Evolutionary conservation across 2,329 filamentous ascomycete species (phyloP).

Genomic region (Alternaria atra): DNA sequence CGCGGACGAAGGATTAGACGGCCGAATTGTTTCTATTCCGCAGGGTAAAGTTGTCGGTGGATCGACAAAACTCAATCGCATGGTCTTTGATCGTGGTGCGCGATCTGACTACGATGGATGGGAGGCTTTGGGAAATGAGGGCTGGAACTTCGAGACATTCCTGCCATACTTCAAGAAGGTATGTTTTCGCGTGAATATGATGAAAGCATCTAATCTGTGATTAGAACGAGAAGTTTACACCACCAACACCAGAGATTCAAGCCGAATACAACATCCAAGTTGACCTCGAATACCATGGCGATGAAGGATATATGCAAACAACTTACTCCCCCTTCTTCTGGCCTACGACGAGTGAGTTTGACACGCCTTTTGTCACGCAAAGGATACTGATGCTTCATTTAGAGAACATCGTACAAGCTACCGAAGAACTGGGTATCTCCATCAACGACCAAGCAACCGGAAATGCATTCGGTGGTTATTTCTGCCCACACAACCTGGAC

Average conservation of each 20-base stretch:
- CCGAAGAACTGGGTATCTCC: conserved; percentile 24
- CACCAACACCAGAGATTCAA: conserved; percentile 24
- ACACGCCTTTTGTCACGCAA: not conserved
- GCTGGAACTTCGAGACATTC: conserved; percentile 40
- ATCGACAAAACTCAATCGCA: conserved; percentile 51
- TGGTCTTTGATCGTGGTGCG: conserved; percentile 41
- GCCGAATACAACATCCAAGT: conserved; percentile 32
- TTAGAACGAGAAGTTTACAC: conserved; percentile 33
- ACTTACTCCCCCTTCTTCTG: conserved; percentile 33
- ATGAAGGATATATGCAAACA: conserved; percentile 27
- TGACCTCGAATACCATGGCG: conserved; percentile 24
- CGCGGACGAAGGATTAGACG: conserved; percentile 18
- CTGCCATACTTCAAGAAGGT: conserved; percentile 39
- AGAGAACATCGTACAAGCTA: conserved; percentile 33
- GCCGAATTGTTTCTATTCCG: conserved; percentile 23
- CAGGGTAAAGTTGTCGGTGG: conserved; percentile 37
- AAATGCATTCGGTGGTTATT: conserved; percentile 33
- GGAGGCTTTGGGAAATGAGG: conserved; percentile 35
- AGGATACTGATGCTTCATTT: not conserved
- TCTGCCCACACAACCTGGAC: conserved; percentile 30
- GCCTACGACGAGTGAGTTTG: conserved; percentile 31
- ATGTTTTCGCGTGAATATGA: not conserved
- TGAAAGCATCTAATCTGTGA: conserved; percentile 7
- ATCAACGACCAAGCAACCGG: conserved; percentile 32
- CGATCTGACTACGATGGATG: conserved; percentile 45